These are phyloP conservation scores for Mrakia frigida DNA, from an alignment of 768 basidiomycete species.

Conservation along the genomic window DNA sequence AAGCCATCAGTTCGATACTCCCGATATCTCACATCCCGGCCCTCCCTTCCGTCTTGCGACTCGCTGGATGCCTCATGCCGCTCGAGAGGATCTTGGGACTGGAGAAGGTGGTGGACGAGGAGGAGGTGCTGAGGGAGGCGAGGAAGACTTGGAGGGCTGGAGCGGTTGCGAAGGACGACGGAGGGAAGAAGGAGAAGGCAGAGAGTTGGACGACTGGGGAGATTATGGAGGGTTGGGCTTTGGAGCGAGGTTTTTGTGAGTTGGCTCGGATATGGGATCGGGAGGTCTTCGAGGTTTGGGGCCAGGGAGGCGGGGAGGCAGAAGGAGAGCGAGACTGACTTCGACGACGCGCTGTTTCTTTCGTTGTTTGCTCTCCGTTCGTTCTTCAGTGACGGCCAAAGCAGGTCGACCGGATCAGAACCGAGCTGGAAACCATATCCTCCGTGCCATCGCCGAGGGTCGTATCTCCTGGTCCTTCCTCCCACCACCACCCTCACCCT, in stretches of 20 bases:
- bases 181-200: constrained; percentile 29
- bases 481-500: constrained; percentile 53
- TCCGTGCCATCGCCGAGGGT: constrained; percentile 77
- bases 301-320: too few relatives aligned
- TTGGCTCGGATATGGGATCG: constrained; percentile 22
- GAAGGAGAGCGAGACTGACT: not conserved
- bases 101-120: constrained; percentile 37
- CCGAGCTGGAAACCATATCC: constrained; percentile 79
- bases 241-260: constrained; percentile 62
- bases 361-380: not conserved
- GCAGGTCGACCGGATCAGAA: constrained; percentile 82
- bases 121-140: constrained; percentile 47
- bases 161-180: constrained; percentile 31
- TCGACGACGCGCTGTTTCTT: not conserved
- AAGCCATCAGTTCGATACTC: constrained; percentile 66
- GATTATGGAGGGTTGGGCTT: constrained; percentile 70
- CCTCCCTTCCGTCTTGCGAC: constrained; percentile 58
- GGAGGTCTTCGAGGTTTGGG: too few relatives aligned
- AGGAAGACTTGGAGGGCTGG: constrained; percentile 76
- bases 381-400: constrained; percentile 66
- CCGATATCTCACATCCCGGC: constrained; percentile 78
- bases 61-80: constrained; percentile 62
- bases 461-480: constrained; percentile 77
- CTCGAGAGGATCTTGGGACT: constrained; percentile 67
- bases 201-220: constrained; percentile 77